Base-by-base conservation (phyloP, 768 basidiomycete genomes). In the Serendipita sp. region DNA sequence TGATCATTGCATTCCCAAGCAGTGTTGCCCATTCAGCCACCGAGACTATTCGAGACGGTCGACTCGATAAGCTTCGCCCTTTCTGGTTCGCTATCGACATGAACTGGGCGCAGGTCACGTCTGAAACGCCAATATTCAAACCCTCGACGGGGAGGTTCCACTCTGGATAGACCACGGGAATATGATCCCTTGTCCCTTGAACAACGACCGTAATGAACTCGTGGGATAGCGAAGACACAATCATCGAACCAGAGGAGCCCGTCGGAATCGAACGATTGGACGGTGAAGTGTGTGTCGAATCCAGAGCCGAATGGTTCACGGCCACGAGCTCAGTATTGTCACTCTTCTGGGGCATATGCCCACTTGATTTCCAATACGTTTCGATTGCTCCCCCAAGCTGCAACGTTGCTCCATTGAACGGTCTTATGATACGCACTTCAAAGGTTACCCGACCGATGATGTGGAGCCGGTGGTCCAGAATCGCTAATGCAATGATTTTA, bases 281-380 rank as follows among this genome's bases (percentile, higher is more conserved):
- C n/a, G 89, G 88, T 3, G 88, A 91, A 13, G 82, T 82, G 63
- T 85, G 81, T 13, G 81, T 76, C 4, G 85, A 85, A 66, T 81
- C 79, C 63, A 73, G n/a, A 29, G 75, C 73, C 64, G 55, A 68
- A 48, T 73, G 72, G 34, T 71, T 75, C 73, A 64, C 44, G 74
- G 71, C 78, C 73, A 72, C 29, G 74, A 75, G 46, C 76, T 73
- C 63, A 72, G 73, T 50, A 70, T 75, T 67, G 73, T 75, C 67
- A 37, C 77, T 71, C 60, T 69, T 72, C 64, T 72, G 63, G 58
- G 70, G 63, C 50, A 72, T 62, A 71, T 68, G 67, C 71, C 70
- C 6, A 72, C 67, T 83, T 2, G 93, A 94, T 75, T 97, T 98
- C 96, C 96, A 99, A 73, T 99, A 99, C 0, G 95, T 99, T 75